phyloP scores from a whole-genome alignment of 805 yeast genomes.

The Metschnikowia lachancei region DNA sequence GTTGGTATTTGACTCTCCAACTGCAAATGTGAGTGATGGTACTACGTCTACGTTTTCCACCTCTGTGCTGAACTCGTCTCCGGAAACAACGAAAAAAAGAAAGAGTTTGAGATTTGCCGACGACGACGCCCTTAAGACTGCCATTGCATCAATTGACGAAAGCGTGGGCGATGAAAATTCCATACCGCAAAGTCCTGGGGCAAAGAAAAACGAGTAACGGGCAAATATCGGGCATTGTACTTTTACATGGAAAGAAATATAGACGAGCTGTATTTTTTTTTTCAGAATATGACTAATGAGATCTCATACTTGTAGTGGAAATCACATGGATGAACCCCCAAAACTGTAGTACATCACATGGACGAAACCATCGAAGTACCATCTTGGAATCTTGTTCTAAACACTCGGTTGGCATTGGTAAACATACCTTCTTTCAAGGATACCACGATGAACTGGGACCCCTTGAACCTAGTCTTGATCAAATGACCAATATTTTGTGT shows the following conservation, averaged over 20 bases:
- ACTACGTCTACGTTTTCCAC: slow-evolving; percentile 6
- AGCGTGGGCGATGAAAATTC: slow-evolving; percentile 1
- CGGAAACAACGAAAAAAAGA: slow-evolving; percentile 26
- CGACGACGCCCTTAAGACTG: slow-evolving; percentile 8
- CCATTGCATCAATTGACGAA: slow-evolving; percentile 6
- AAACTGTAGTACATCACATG: slow-evolving; percentile 37
- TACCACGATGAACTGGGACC: slow-evolving; percentile 94
- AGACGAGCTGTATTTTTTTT: slow-evolving; percentile 2
- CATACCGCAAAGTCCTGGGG: slow-evolving; percentile 1
- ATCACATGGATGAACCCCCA: too few species aligned
- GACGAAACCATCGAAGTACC: slow-evolving; percentile 91
- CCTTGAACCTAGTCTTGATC: slow-evolving; percentile 91
- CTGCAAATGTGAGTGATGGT: slow-evolving; percentile 10
- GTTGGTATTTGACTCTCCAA: slow-evolving; percentile 44
- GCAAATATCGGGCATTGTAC: not conserved
- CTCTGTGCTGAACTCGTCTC: slow-evolving; percentile 4
- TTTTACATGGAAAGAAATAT: not conserved
- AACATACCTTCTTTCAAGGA: slow-evolving; percentile 98
- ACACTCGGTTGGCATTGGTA: slow-evolving; percentile 92
- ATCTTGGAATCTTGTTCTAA: slow-evolving; percentile 90
- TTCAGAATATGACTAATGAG: slow-evolving; percentile 3
- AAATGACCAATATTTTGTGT: slow-evolving; percentile 97
- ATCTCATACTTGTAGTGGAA: too few species aligned
- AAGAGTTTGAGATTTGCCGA: slow-evolving; percentile 47
- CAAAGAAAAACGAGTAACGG: slow-evolving; percentile 9